Conservation (phyloP, 495 filamentous ascomycete genomes). For the Penicillium antarcticum region DNA sequence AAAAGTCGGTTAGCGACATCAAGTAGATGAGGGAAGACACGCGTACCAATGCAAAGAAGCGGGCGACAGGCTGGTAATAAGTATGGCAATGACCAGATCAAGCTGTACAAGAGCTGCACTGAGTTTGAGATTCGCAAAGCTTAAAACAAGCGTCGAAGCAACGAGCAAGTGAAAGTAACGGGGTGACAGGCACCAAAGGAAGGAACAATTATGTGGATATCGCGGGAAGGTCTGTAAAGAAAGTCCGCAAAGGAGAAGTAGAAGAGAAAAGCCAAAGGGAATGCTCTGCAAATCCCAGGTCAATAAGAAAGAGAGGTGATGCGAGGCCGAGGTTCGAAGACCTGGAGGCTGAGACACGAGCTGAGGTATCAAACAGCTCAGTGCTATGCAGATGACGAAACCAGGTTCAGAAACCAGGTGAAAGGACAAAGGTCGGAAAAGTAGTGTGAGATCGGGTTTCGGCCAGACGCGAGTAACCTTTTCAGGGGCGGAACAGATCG, state of each 20-base stretch:
- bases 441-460: conserved; percentile 14
- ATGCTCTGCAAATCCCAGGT: conserved; percentile 47
- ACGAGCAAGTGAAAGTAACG: not conserved
- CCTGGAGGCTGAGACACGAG: conserved; percentile 16
- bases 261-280: conserved; percentile 25
- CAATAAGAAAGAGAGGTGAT: conserved; percentile 24
- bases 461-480: conserved; percentile 22
- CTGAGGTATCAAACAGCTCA: conserved; percentile 8
- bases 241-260: conserved; percentile 13
- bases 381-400: conserved; percentile 4
- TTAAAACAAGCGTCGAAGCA: not conserved
- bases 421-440: conserved; percentile 1
- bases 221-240: conserved; percentile 7
- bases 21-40: not conserved
- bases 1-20: conserved; percentile 11
- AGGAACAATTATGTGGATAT: conserved; percentile 20
- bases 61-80: conserved; percentile 12
- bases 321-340: conserved; percentile 14
- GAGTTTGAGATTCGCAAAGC: not conserved
- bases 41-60: conserved; percentile 21
- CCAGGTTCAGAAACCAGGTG: not conserved
- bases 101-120: conserved; percentile 22
- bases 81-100: conserved; percentile 13
- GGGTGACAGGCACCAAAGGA: not conserved
- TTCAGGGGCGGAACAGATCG: conserved; percentile 31